Base-by-base conservation (phyloP, 2,329 filamentous ascomycete genomes). In the Zasmidium cellare region DNA sequence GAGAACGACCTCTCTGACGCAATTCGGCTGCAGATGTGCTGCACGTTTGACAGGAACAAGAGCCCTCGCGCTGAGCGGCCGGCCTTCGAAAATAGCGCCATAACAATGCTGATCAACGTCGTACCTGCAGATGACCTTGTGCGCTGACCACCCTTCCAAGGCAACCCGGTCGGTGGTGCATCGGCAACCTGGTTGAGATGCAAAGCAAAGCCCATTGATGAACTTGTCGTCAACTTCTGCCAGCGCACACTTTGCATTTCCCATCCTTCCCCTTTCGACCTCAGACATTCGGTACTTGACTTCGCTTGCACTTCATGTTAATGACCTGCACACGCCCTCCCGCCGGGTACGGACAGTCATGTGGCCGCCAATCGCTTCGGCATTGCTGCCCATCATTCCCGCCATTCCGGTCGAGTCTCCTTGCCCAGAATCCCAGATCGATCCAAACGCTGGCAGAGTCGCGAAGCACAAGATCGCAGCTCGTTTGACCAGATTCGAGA, bases 81-180 rank as follows among this genome's bases (percentile, higher is more conserved):
- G 50, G n/a, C 46, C 16, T 25, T 56, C 23, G 52, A 60, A 53
- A 57, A 41, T 41, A 41, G 35, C 35, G 35, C 35, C 35, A 41
- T 41, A 52, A 56, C 61, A 61, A 57, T 60, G 63, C 52, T 56
- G 61, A 65, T 62, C 52, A 54, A 57, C 56, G 63, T 59, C 46
- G 63, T 65, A 62, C 63, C 63, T 64, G 63, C 63, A 58, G 56
- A 55, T 53, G 59, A 52, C 45, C 47, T 55, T 52, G 56, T 56
- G 28, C 53, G 51, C 57, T 53, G 38, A 44, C 51, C 46, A 50
- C 53, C 61, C 59, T 54, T 49, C 59, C 59, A 57, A 59, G 59
- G 41, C 23, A 55, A 64, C 61, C 61, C 57, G 63, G 63, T 58
- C 57, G 31, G 38, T 49, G 59, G 63, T 60, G 55, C 61, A 41